phyloP scores from a whole-genome alignment of 164 flowering plant species.

The Malania oleifera region DNA sequence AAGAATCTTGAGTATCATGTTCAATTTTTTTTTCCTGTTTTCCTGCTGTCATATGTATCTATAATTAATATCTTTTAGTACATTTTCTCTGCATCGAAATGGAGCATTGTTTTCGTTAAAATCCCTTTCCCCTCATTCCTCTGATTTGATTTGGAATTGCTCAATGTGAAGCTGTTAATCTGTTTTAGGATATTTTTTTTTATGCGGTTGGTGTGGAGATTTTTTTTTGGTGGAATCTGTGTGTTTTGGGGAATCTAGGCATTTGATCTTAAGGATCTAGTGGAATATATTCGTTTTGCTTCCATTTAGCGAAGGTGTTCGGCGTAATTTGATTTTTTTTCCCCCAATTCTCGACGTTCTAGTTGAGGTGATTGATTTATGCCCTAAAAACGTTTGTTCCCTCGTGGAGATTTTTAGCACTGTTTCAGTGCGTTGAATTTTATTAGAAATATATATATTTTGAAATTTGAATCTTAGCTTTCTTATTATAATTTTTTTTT shows the following conservation, averaged over 20 bases:
- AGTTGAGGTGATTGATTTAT: background rate
- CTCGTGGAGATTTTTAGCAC: no score
- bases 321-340: background rate
- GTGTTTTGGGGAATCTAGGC: background rate
- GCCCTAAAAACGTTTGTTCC: background rate
- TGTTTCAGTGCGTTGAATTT: no score
- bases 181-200: background rate
- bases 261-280: background rate
- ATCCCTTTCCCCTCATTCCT: background rate
- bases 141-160: slow-evolving; percentile 13
- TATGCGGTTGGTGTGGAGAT: slow-evolving; percentile 1
- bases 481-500: no score
- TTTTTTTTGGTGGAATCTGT: background rate
- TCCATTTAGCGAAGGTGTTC: background rate
- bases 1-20: background rate
- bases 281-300: background rate
- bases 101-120: no score
- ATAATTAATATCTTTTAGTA: no score
- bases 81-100: no score
- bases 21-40: no score
- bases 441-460: no score
- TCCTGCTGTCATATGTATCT: no score
- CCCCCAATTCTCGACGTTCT: background rate
- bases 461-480: no score
- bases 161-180: slow-evolving; percentile 6